Evolutionary conservation across 1,139 yeast genomes (phyloP), one percentile per base, ranked within the genome.

Genomic region (Hanseniaspora sp.): DNA sequence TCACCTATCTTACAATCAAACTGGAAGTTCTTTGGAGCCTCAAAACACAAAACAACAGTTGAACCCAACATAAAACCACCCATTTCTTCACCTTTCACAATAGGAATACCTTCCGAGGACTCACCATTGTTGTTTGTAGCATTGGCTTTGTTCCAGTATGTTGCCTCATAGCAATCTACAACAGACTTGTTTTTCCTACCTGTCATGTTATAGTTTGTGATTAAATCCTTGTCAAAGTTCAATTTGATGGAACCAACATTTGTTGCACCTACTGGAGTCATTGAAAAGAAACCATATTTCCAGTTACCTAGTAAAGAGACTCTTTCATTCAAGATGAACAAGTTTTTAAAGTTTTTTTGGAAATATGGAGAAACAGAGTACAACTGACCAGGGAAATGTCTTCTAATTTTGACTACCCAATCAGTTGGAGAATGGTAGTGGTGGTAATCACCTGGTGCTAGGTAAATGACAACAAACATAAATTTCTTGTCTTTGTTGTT

Each of bases 241-340:
- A 94, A 78, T 56, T 85, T 81, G 60, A 94, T 92, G 63, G 95
- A 84, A 18, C 99, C 99, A 41, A 94, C 99, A 68, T 94, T 94
- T 7, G 98, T 94, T 33, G 99, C 99, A 30, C 99, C 99, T 11
- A 94, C 98, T 0, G 98, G 97, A 1, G 95, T 90, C 99, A 94
- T 94, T 59, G 95, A 84, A 71, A 92, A 92, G 66, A 94, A 94
- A 0, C 99, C 99, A 67, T 92, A 78, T 65, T 86, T 86, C 97
- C 98, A 94, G 63, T 86, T 82, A 1, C 99, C 99, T 58, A 94
- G 76, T 52, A 94, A 73, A 0, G 97, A 95, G 8, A 94, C 98
- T 62, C 99, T 78, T 70, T 94, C 99, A 67, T 94, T 94, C 62
- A 94, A 73, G 7, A 90, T 88, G 66, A 94, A 92, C 59, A 94